Conservation (phyloP, 352 stramenopile genomes). For the Blastocystis sp. region DNA sequence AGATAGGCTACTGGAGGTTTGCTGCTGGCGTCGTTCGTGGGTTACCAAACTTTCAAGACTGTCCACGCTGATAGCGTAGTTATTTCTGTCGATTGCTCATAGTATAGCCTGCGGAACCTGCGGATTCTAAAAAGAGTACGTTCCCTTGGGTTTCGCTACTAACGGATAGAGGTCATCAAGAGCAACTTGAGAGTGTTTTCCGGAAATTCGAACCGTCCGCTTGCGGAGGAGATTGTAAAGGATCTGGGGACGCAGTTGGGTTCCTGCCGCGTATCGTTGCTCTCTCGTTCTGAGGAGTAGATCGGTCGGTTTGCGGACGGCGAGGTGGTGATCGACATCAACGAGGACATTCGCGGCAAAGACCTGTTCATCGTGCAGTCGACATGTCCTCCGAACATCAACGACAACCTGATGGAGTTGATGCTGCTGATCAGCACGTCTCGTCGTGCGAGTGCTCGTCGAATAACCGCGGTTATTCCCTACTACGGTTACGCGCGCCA, state of each 20-base stretch:
- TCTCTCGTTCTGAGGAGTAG: neutral
- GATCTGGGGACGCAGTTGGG: slow-evolving; percentile 92
- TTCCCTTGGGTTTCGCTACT: neutral
- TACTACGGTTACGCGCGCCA: slow-evolving; percentile 78
- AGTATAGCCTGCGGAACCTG: neutral
- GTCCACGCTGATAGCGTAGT: neutral
- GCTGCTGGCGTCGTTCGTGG: neutral
- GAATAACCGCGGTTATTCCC: slow-evolving; percentile 97
- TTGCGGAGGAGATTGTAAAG: slow-evolving; percentile 91
- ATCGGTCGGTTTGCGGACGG: slow-evolving; percentile 85
- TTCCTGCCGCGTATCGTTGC: neutral
- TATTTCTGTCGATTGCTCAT: neutral
- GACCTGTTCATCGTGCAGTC: slow-evolving; percentile 99
- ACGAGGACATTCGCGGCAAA: slow-evolving; percentile 98
- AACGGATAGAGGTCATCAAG: slow-evolving; percentile 22
- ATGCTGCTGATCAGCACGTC: slow-evolving; percentile 92
- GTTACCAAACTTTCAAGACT: slow-evolving; percentile 42
- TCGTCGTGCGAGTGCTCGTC: slow-evolving; percentile 87
- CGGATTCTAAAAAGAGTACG: neutral
- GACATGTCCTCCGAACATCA: slow-evolving; percentile 91
- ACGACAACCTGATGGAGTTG: slow-evolving; percentile 99
- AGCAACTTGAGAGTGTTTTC: slow-evolving; percentile 77
- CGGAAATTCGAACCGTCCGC: slow-evolving; percentile 90
- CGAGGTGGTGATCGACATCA: slow-evolving; percentile 97
- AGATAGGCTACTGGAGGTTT: slow-evolving; percentile 19